Percentiles rank a stretch among this genome's conserved stretches.
Evolutionary conservation across 2,329 filamentous ascomycete genomes (phyloP).

Genomic region (Fusarium staphyleae): DNA sequence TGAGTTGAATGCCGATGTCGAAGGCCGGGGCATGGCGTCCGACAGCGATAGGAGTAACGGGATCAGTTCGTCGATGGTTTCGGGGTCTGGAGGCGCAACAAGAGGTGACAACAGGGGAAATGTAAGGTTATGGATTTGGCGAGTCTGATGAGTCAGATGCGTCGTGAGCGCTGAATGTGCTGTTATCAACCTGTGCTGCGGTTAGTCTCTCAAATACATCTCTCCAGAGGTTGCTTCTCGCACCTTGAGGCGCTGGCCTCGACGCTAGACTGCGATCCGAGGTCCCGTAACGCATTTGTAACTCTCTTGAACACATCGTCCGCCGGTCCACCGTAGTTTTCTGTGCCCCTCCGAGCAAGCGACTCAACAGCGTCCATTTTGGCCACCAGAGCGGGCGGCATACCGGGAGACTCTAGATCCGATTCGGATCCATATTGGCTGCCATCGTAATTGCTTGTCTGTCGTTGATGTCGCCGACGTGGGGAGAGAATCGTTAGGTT

Average conservation of each 20-base stretch:
- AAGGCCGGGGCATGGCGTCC: conserved; percentile 70
- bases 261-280: conserved; percentile 75
- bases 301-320: conserved; percentile 74
- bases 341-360: conserved; percentile 69
- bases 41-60: conserved; percentile 71
- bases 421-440: conserved; percentile 78
- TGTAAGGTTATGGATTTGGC: conserved; percentile 75
- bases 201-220: conserved; percentile 22
- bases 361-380: conserved; percentile 77
- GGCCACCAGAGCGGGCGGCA: conserved; percentile 70
- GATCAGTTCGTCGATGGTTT: conserved; percentile 72
- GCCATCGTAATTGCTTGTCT: conserved; percentile 70
- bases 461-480: conserved; percentile 58
- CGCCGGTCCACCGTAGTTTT: conserved; percentile 68
- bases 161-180: conserved; percentile 77
- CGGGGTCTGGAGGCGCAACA: conserved; percentile 66
- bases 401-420: conserved; percentile 72
- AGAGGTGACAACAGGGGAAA: conserved; percentile 75
- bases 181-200: conserved; percentile 69
- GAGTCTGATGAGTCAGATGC: conserved; percentile 77
- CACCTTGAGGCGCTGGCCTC: conserved; percentile 77
- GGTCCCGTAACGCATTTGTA: conserved; percentile 71
- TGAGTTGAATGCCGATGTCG: conserved; percentile 69
- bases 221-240: conserved; percentile 7
- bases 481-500: conserved; percentile 56